phyloP scores from a whole-genome alignment of 1,284 basidiomycete genomes.

The Cryptococcus jaspeensis region DNA sequence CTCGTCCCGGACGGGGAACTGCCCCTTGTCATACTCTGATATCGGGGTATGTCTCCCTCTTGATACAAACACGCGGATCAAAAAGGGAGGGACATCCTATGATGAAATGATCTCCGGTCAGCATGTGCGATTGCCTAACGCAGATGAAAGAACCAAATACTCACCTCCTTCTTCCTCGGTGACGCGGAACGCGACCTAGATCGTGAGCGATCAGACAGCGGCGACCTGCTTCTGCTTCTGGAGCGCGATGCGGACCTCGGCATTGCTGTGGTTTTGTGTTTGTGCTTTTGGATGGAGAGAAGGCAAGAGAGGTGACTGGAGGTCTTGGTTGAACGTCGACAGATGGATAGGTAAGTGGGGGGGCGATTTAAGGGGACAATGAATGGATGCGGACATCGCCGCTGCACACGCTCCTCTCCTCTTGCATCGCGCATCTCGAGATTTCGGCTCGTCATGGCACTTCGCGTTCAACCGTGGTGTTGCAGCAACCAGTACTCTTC shows the following conservation, averaged over 20 bases:
- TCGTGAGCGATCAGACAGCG: neutral
- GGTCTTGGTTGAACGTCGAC: neutral
- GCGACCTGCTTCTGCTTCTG: conserved; percentile 2
- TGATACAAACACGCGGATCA: conserved; percentile 45
- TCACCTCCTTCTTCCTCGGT: neutral
- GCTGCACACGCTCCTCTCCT: no score
- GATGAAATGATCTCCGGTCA: no score
- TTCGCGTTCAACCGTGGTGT: neutral
- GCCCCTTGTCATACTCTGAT: conserved; percentile 42
- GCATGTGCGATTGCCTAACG: neutral
- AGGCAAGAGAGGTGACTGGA: neutral
- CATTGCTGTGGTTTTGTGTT: neutral
- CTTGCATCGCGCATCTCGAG: neutral
- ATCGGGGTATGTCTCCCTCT: conserved; percentile 42
- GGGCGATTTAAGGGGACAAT: neutral
- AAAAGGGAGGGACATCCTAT: conserved; percentile 31
- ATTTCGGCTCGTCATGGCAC: neutral
- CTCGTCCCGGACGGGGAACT: conserved; percentile 39
- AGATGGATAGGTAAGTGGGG: neutral
- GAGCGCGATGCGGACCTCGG: neutral
- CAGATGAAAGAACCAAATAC: neutral
- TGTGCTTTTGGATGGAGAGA: neutral
- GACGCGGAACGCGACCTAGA: neutral
- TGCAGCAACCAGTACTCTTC: neutral
- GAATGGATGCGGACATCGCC: no score